These are phyloP conservation scores for Aspergillus quadrilineatus DNA, from an alignment of 2,329 filamentous ascomycete species.

Conservation along the genomic window DNA sequence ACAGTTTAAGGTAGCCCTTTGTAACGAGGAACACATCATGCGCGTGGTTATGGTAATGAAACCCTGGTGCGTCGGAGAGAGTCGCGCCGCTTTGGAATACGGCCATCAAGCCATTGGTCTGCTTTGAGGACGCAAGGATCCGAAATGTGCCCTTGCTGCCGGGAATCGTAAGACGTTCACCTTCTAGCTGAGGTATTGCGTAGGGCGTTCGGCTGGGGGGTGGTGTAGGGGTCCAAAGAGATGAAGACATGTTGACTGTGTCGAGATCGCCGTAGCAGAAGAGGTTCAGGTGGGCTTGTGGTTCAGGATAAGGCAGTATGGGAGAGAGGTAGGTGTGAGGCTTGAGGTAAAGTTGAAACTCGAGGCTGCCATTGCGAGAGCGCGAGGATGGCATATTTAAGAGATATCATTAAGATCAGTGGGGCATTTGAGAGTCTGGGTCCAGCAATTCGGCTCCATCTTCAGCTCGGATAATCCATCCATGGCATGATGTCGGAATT, in stretches of 20 bases:
- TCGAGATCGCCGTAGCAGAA: not conserved
- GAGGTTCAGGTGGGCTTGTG: not conserved
- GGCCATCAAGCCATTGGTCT: constrained; percentile 53
- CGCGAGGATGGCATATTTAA: not conserved
- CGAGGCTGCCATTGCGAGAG: not conserved
- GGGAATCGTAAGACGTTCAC: constrained; percentile 54
- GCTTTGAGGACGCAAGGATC: constrained; percentile 53
- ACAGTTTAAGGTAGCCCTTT: constrained; percentile 57
- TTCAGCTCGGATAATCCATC: constrained; percentile 11
- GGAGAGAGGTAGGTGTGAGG: not conserved
- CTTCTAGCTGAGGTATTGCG: constrained; percentile 51
- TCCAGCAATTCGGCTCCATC: not conserved
- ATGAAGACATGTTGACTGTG: not conserved
- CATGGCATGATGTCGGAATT: constrained; percentile 1
- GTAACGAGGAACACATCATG: constrained; percentile 59
- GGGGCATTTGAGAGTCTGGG: not conserved
- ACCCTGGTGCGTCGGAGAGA: constrained; percentile 43
- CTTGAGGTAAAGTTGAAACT: not conserved
- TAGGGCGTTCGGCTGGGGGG: constrained; percentile 44
- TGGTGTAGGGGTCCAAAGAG: constrained; percentile 32
- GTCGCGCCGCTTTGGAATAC: constrained; percentile 53
- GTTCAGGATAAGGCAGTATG: not conserved
- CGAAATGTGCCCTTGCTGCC: constrained; percentile 54
- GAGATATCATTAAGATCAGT: not conserved
- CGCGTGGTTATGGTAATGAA: constrained; percentile 58